These are phyloP conservation scores for Russula emetica DNA, from an alignment of 768 basidiomycete genomes.

Conservation along the genomic window DNA sequence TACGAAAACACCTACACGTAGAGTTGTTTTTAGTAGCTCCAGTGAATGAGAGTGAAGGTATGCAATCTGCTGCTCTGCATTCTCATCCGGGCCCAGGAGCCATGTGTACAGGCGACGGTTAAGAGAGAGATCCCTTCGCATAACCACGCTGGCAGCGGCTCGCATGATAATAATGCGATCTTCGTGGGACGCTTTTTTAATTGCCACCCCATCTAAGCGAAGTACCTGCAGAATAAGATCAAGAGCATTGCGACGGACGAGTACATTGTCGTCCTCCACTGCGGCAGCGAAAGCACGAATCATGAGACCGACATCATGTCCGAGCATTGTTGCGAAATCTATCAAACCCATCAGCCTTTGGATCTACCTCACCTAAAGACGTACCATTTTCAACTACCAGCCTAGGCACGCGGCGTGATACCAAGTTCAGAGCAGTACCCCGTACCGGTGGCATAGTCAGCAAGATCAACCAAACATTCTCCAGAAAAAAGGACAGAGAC, in stretches of 20 bases:
- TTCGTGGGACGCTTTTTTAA: conserved; percentile 62
- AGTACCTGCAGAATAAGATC: conserved; percentile 80
- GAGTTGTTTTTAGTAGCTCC: conserved; percentile 61
- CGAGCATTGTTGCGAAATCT: conserved; percentile 71
- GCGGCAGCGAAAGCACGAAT: conserved; percentile 88
- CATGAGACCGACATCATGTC: conserved; percentile 88
- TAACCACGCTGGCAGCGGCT: conserved; percentile 81
- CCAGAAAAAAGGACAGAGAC: conserved; percentile 85
- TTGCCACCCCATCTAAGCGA: conserved; percentile 64
- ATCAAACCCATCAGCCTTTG: background rate
- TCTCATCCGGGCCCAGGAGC: conserved; percentile 82
- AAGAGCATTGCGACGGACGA: conserved; percentile 81
- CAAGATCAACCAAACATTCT: conserved; percentile 93
- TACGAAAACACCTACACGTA: conserved; percentile 50
- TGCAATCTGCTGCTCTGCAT: conserved; percentile 63
- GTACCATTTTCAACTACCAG: conserved; percentile 68
- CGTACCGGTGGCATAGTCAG: conserved; percentile 83
- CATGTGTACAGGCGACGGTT: conserved; percentile 91
- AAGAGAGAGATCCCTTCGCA: conserved; percentile 87
- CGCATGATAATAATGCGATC: conserved; percentile 84
- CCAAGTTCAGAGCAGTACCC: conserved; percentile 82
- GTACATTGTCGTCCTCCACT: conserved; percentile 88
- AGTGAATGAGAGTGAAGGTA: conserved; percentile 69
- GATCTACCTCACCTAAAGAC: conserved; percentile 10
- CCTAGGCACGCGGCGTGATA: conserved; percentile 73